phyloP scores from a whole-genome alignment of 2,329 filamentous ascomycete genomes.

The Diplodia mutila region DNA sequence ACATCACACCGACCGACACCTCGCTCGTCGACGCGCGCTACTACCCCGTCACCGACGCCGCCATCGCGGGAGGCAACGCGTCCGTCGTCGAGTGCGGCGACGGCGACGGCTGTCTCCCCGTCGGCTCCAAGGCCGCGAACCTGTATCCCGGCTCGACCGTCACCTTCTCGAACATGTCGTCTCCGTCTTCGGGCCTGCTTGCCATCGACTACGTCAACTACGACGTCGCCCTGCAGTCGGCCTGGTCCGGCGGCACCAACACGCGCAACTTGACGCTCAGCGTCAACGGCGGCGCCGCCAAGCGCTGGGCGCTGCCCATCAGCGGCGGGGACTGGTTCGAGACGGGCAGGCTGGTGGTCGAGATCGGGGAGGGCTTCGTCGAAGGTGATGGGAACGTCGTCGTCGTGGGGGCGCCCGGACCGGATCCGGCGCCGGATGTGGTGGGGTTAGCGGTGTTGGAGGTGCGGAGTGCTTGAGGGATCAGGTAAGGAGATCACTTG shows the following conservation, averaged over 20 bases:
- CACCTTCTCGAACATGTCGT: slow-evolving; percentile 36
- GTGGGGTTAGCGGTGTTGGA: slow-evolving; percentile 33
- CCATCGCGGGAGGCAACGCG: slow-evolving; percentile 37
- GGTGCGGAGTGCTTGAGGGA: background rate
- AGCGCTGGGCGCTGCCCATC: slow-evolving; percentile 45
- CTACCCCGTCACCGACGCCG: slow-evolving; percentile 38
- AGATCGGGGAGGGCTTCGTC: slow-evolving; percentile 34
- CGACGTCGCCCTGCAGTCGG: slow-evolving; percentile 43
- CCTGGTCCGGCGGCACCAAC: slow-evolving; percentile 40
- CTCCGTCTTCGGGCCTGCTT: slow-evolving; percentile 35
- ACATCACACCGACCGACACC: slow-evolving; percentile 32
- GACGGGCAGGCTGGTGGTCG: slow-evolving; percentile 30
- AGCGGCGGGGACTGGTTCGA: slow-evolving; percentile 47
- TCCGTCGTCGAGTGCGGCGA: slow-evolving; percentile 35
- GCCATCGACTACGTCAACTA: slow-evolving; percentile 45
- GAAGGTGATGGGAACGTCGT: slow-evolving; percentile 33
- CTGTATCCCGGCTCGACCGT: slow-evolving; percentile 35
- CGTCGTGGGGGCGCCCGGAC: slow-evolving; percentile 31
- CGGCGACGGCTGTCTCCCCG: slow-evolving; percentile 35
- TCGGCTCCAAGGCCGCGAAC: slow-evolving; percentile 39
- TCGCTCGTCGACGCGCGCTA: slow-evolving; percentile 33
- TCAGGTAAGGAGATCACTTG: too few species aligned
- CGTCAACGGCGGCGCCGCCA: slow-evolving; percentile 43
- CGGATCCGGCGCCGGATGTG: slow-evolving; percentile 34
- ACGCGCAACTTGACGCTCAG: slow-evolving; percentile 42